phyloP scores from a whole-genome alignment of 129 eudicot species.

The Logfia minima region DNA sequence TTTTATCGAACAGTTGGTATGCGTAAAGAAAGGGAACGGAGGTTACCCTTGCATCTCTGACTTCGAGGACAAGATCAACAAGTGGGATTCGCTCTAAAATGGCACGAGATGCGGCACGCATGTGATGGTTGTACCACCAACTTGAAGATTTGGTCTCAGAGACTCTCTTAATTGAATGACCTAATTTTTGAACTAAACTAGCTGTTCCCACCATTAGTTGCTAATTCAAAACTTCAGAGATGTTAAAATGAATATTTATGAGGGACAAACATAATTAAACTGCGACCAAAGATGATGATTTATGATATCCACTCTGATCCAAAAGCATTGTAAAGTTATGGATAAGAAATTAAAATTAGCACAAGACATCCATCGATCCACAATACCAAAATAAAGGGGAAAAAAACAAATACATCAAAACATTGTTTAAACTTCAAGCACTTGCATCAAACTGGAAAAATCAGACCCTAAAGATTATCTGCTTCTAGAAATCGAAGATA shows the following conservation, averaged over 20 bases:
- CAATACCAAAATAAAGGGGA: background rate
- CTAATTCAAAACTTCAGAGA: background rate
- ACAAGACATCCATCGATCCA: background rate
- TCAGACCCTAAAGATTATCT: background rate
- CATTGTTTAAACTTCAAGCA: background rate
- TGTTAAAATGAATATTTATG: background rate
- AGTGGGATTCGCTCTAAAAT: conserved; percentile 59
- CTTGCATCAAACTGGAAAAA: background rate
- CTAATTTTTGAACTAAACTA: conserved; percentile 45
- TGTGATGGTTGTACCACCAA: conserved; percentile 97
- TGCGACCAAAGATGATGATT: background rate
- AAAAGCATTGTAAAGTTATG: background rate
- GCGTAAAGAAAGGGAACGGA: background rate
- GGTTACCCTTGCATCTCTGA: conserved; percentile 83
- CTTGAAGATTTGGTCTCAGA: conserved; percentile 53
- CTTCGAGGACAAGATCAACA: conserved; percentile 76
- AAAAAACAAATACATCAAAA: background rate
- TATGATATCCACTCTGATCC: background rate
- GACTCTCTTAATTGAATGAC: conserved; percentile 47
- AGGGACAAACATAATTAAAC: background rate
- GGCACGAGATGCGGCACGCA: conserved; percentile 87
- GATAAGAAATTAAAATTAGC: background rate
- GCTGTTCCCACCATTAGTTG: conserved; percentile 39
- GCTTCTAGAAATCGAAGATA: background rate
- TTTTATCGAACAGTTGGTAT: conserved; percentile 48